phyloP scores from a whole-genome alignment of 2,329 filamentous ascomycete genomes.

The Catunica adiposa region DNA sequence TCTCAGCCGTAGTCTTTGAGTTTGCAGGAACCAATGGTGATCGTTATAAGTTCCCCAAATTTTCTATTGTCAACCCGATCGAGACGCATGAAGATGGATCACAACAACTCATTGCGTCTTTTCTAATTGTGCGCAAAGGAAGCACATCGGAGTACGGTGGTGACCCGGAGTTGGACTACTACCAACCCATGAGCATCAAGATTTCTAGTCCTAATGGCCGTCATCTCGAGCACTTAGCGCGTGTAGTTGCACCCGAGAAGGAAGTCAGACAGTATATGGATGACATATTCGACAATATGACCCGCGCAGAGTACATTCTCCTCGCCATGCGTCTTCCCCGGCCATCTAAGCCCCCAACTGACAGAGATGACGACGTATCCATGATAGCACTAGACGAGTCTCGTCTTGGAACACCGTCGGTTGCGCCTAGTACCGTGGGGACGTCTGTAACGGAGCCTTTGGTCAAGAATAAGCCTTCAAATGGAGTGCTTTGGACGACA shows the following conservation, averaged over 20 bases:
- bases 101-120: conserved; percentile 59
- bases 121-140: conserved; percentile 59
- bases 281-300: conserved; percentile 53
- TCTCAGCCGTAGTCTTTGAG: conserved; percentile 52
- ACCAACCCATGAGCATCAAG: conserved; percentile 55
- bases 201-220: conserved; percentile 37
- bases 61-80: conserved; percentile 41
- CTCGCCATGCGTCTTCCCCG: conserved; percentile 50
- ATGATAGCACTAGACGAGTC: conserved; percentile 21
- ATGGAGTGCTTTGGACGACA: conserved; percentile 22
- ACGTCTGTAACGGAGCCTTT: not conserved
- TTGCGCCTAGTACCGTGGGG: conserved; percentile 15
- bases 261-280: conserved; percentile 53
- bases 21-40: conserved; percentile 53
- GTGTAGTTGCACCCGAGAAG: conserved; percentile 45
- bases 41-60: conserved; percentile 62
- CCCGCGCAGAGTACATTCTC: conserved; percentile 48
- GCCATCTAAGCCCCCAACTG: conserved; percentile 18
- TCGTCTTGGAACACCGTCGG: conserved; percentile 20
- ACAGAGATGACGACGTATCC: conserved; percentile 17
- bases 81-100: conserved; percentile 6
- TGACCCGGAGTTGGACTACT: conserved; percentile 52
- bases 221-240: conserved; percentile 42
- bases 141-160: conserved; percentile 47
- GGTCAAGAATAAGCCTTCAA: not conserved